phyloP scores from a whole-genome alignment of 2,329 filamentous ascomycete species.

The Cladosporium sphaerospermum region DNA sequence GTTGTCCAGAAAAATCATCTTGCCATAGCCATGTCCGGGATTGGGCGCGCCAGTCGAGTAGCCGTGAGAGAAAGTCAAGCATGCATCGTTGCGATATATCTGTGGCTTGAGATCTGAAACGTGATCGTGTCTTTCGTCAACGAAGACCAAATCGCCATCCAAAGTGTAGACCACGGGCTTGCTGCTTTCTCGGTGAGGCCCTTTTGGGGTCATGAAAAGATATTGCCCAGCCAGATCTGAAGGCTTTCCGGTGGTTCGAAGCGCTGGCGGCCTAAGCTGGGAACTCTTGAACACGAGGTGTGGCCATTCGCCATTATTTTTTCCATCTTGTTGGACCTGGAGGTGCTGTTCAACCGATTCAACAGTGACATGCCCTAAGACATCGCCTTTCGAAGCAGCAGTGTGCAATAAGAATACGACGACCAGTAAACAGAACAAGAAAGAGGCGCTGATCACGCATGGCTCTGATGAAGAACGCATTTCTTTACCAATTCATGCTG shows the following conservation, averaged over 20 bases:
- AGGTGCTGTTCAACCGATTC: too few species aligned
- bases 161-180: constrained; percentile 16
- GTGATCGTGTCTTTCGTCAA: constrained; percentile 1
- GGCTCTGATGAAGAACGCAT: not conserved
- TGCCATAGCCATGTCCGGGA: constrained; percentile 21
- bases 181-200: constrained; percentile 4
- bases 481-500: not conserved
- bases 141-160: constrained; percentile 19
- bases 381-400: not conserved
- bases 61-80: constrained; percentile 21
- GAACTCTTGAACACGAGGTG: constrained; percentile 6
- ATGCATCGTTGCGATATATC: constrained; percentile 11
- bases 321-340: too few species aligned
- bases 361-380: too few species aligned
- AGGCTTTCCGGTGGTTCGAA: not conserved
- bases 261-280: not conserved
- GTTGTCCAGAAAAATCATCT: constrained; percentile 18
- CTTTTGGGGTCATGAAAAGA: constrained; percentile 20
- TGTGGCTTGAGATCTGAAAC: constrained; percentile 19
- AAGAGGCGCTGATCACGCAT: not conserved
- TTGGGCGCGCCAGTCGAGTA: constrained; percentile 14
- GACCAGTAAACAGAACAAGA: not conserved
- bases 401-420: not conserved
- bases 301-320: not conserved
- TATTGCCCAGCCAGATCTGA: not conserved